Conservation (phyloP, 345 rosid species). For the Rhizophora mangle region DNA sequence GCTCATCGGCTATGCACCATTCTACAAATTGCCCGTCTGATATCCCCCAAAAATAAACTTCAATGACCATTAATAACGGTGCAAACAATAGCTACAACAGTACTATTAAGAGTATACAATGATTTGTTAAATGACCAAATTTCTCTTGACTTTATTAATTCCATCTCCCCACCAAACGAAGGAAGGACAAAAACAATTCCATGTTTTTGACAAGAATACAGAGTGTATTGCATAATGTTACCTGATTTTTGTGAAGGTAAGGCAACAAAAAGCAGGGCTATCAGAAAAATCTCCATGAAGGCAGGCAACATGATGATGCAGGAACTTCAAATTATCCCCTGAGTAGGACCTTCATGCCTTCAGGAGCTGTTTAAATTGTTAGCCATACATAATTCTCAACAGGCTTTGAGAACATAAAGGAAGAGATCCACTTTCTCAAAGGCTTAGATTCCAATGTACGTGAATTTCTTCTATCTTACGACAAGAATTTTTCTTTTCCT, state of each 20-base stretch:
- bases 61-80: neutral
- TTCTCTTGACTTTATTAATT: too few relatives aligned
- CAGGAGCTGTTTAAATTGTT: neutral
- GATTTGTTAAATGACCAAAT: too few relatives aligned
- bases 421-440: constrained; percentile 26
- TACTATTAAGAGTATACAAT: too few relatives aligned
- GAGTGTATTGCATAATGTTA: neutral
- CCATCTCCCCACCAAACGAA: too few relatives aligned
- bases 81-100: too few relatives aligned
- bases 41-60: neutral
- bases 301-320: constrained; percentile 23
- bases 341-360: neutral
- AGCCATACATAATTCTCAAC: neutral
- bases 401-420: neutral
- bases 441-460: constrained; percentile 25
- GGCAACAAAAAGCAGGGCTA: constrained; percentile 20
- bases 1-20: constrained; percentile 75
- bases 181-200: neutral
- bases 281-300: constrained; percentile 2
- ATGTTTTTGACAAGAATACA: neutral
- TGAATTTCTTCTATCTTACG: constrained; percentile 30
- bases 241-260: constrained; percentile 27
- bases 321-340: neutral
- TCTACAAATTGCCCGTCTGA: constrained; percentile 43
- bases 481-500: constrained; percentile 2